Evolutionary conservation across 1,284 basidiomycete species (phyloP).

Genomic region (Blastosporella zonata): DNA sequence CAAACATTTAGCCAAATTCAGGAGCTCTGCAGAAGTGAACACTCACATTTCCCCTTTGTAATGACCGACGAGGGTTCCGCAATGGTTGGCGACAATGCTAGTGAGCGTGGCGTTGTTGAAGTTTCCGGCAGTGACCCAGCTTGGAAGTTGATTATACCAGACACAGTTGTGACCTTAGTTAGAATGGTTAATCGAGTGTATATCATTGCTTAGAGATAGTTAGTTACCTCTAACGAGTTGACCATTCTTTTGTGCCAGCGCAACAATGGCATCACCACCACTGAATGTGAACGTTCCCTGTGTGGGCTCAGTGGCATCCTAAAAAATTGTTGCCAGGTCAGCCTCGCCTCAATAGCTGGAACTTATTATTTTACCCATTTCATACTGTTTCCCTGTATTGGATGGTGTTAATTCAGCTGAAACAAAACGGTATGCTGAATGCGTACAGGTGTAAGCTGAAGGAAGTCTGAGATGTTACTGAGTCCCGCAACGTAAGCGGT

Average conservation of each 20-base stretch:
- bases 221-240: conserved; percentile 36
- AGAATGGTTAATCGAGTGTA: not conserved
- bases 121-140: conserved; percentile 45
- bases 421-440: not conserved
- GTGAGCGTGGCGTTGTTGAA: conserved; percentile 42
- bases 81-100: conserved; percentile 44
- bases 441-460: conserved; percentile 45
- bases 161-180: conserved; percentile 46
- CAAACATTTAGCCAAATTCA: not conserved
- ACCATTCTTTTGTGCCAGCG: conserved; percentile 41
- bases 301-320: conserved; percentile 53
- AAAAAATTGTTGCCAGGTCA: not conserved
- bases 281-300: conserved; percentile 47
- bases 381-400: conserved; percentile 43
- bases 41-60: conserved; percentile 50
- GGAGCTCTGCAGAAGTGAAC: not conserved
- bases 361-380: conserved; percentile 41
- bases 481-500: conserved; percentile 35
- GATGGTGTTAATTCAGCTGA: not conserved
- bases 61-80: conserved; percentile 43
- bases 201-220: not conserved
- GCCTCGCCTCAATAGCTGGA: not conserved
- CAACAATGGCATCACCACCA: conserved; percentile 42
- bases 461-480: conserved; percentile 42
- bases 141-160: conserved; percentile 54